Percentiles rank a stretch among this genome's conserved stretches.
Evolutionary conservation across 805 yeast genomes (phyloP).

Genomic region (Candida ortonii): DNA sequence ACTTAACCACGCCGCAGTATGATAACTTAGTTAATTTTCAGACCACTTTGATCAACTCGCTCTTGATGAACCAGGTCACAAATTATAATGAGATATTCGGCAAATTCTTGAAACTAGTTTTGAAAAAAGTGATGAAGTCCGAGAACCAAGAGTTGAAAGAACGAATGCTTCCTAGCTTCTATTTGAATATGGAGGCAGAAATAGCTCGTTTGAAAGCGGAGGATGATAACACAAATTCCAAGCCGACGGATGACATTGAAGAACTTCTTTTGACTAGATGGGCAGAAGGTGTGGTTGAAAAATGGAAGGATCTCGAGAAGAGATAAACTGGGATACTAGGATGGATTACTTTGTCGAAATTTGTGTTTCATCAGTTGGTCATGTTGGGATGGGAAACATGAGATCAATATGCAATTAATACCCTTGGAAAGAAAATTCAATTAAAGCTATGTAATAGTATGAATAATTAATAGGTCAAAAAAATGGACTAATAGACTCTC

Average conservation of each 20-base stretch:
- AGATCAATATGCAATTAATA: too few relatives aligned
- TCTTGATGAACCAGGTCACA: slow-evolving; percentile 26
- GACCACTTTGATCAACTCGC: slow-evolving; percentile 31
- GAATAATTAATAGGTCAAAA: slow-evolving; percentile 1
- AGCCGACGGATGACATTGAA: slow-evolving; percentile 36
- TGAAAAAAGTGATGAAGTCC: slow-evolving; percentile 32
- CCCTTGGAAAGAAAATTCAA: too few relatives aligned
- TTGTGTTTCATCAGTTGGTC: too few relatives aligned
- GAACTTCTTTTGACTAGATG: slow-evolving; percentile 47
- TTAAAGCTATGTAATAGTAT: slow-evolving; percentile 1
- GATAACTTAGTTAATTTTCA: slow-evolving; percentile 41
- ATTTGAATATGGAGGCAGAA: slow-evolving; percentile 23
- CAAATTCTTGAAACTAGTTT: slow-evolving; percentile 29
- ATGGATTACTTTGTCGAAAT: too few relatives aligned
- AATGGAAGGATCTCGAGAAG: slow-evolving; percentile 11
- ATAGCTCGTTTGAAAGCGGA: slow-evolving; percentile 9
- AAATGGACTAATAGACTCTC: neutral
- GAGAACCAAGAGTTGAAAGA: slow-evolving; percentile 26
- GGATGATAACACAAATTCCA: slow-evolving; percentile 2
- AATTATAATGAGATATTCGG: slow-evolving; percentile 30
- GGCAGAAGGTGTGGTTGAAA: slow-evolving; percentile 40
- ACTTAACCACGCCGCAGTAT: slow-evolving; percentile 52
- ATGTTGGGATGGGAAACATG: too few relatives aligned
- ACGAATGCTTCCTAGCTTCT: slow-evolving; percentile 27
- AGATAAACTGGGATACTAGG: too few relatives aligned